phyloP scores from a whole-genome alignment of 441 rosid species.

The Gossypium aridum region DNA sequence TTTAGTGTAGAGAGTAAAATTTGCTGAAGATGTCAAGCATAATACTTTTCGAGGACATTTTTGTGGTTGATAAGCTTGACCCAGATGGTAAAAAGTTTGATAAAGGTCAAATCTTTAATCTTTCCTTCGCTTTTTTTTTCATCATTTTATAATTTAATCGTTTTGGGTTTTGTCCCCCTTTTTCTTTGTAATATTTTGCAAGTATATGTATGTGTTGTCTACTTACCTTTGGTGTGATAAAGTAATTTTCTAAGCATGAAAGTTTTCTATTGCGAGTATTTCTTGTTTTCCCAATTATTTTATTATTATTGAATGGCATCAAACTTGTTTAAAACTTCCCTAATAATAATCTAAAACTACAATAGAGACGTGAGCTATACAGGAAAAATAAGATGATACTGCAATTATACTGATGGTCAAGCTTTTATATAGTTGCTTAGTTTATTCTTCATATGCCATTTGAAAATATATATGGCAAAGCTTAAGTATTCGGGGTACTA shows the following conservation, averaged over 20 bases:
- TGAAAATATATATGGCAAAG: neutral
- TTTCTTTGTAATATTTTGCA: neutral
- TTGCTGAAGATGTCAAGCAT: conserved; percentile 10
- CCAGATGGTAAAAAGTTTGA: conserved; percentile 78
- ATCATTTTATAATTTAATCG: neutral
- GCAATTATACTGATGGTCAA: neutral
- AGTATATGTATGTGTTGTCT: neutral
- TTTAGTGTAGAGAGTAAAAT: neutral
- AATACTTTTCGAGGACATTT: conserved; percentile 46
- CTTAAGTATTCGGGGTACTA: neutral
- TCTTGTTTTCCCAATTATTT: neutral
- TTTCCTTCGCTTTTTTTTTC: neutral
- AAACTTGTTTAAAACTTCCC: neutral
- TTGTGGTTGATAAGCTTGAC: conserved; percentile 45
- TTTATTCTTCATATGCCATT: neutral
- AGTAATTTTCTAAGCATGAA: neutral
- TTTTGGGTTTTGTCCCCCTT: neutral
- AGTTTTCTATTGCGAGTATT: neutral
- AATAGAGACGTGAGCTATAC: neutral
- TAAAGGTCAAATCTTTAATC: conserved; percentile 31
- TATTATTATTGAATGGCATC: neutral
- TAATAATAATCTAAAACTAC: neutral
- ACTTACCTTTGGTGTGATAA: neutral
- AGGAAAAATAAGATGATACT: neutral
- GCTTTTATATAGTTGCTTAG: neutral